phyloP scores from a whole-genome alignment of 2,329 filamentous ascomycete genomes.

The Ascocoryne sarcoides region DNA sequence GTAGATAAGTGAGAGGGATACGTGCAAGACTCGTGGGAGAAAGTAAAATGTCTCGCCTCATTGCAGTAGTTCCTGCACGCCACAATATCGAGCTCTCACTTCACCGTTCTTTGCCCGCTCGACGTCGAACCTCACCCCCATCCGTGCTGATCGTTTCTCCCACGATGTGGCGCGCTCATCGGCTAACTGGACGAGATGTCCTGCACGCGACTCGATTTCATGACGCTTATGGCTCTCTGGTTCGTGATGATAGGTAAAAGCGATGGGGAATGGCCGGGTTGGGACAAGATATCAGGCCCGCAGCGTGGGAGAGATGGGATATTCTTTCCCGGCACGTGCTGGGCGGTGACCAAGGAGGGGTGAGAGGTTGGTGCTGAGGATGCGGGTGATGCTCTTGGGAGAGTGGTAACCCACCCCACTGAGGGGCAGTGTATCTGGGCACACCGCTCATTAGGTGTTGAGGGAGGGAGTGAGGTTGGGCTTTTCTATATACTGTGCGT shows the following conservation, averaged over 20 bases:
- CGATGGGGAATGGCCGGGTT: neutral
- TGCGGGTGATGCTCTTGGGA: neutral
- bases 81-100: neutral
- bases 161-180: neutral
- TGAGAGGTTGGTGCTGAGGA: too few species aligned
- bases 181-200: neutral
- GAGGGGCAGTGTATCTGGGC: too few species aligned
- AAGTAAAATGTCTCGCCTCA: neutral
- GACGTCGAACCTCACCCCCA: too few species aligned
- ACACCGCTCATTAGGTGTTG: slow-evolving; percentile 6
- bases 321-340: neutral
- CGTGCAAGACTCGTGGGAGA: too few species aligned
- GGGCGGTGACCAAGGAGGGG: too few species aligned
- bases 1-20: too few species aligned
- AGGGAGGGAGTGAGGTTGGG: slow-evolving; percentile 2
- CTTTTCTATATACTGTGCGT: too few species aligned
- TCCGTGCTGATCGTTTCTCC: too few species aligned
- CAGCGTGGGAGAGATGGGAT: neutral
- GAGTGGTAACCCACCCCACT: neutral
- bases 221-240: neutral
- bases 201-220: neutral
- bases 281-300: neutral
- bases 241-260: neutral
- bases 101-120: neutral
- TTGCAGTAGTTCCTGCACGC: slow-evolving; percentile 11